Conservation (phyloP, 2,329 filamentous ascomycete species). For the Ilyonectria destructans region DNA sequence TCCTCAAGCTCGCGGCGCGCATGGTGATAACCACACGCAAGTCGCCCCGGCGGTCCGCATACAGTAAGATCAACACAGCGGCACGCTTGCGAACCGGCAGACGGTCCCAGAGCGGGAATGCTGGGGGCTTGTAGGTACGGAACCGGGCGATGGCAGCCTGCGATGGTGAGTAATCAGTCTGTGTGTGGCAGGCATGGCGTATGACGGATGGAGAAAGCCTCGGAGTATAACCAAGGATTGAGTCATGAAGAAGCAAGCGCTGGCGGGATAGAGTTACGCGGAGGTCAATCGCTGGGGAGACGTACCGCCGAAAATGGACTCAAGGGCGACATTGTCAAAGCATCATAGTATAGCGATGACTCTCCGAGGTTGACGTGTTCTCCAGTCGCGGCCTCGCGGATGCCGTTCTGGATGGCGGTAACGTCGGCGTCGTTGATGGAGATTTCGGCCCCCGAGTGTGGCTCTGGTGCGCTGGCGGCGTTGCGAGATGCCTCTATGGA, state of each 20-base stretch:
- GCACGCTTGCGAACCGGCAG: conserved; percentile 80
- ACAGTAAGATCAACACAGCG: conserved; percentile 90
- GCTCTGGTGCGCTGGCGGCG: conserved; percentile 2
- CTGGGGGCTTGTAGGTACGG: conserved; percentile 73
- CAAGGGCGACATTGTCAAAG: conserved; percentile 70
- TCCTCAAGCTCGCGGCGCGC: conserved; percentile 75
- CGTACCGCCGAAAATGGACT: conserved; percentile 70
- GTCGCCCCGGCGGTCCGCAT: conserved; percentile 86
- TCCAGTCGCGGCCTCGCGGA: conserved; percentile 41
- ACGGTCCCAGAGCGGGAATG: conserved; percentile 74
- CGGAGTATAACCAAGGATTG: background rate
- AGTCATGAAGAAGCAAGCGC: conserved; percentile 1
- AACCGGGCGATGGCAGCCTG: conserved; percentile 74
- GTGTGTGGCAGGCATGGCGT: conserved; percentile 7
- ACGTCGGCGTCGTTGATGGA: conserved; percentile 48
- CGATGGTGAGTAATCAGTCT: conserved; percentile 38
- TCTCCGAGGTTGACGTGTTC: conserved; percentile 50
- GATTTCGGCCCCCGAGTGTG: conserved; percentile 27
- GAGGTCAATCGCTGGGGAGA: conserved; percentile 40
- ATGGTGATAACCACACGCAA: conserved; percentile 81
- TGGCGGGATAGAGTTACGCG: background rate
- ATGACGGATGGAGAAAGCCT: conserved; percentile 11
- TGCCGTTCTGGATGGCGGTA: conserved; percentile 43
- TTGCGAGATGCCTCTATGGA: background rate
- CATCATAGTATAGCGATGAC: conserved; percentile 71